phyloP scores from a whole-genome alignment of 2,329 filamentous ascomycete species.

The Huntiella omanensis region DNA sequence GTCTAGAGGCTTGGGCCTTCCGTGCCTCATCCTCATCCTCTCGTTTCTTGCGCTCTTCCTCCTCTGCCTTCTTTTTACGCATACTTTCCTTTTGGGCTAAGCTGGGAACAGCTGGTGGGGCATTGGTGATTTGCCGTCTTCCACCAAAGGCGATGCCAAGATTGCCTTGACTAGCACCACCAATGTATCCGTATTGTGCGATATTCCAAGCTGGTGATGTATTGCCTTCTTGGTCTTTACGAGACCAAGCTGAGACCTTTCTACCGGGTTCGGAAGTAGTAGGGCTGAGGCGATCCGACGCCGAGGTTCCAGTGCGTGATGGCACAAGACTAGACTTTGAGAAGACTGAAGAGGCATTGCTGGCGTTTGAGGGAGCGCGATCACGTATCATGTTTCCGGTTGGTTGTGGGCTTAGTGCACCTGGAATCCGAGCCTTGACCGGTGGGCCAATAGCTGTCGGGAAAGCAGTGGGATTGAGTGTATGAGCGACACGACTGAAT shows the following conservation, averaged over 20 bases:
- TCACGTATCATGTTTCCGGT: conserved; percentile 32
- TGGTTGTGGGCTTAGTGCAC: conserved; percentile 43
- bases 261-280: conserved; percentile 27
- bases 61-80: conserved; percentile 35
- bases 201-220: conserved; percentile 96
- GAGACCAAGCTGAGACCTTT: conserved; percentile 32
- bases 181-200: conserved; percentile 95
- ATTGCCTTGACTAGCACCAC: conserved; percentile 88
- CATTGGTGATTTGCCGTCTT: conserved; percentile 76
- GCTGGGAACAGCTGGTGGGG: conserved; percentile 60
- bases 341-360: conserved; percentile 36
- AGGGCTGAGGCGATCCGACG: conserved; percentile 40
- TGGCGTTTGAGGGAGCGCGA: conserved; percentile 35
- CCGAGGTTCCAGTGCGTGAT: conserved; percentile 33
- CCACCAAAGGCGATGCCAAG: conserved; percentile 85
- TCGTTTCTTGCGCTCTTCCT: conserved; percentile 38
- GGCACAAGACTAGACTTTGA: conserved; percentile 24
- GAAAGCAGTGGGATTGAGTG: conserved; percentile 54
- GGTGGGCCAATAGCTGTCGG: conserved; percentile 52
- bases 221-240: conserved; percentile 55
- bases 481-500: conserved; percentile 74
- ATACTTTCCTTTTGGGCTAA: conserved; percentile 66
- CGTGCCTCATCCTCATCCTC: conserved; percentile 34
- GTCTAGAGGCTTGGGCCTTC: conserved; percentile 25
- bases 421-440: conserved; percentile 33